Percentiles rank a stretch among this genome's conserved stretches.
Evolutionary conservation across 2,329 filamentous ascomycete species (phyloP).

Genomic region (Madurella fahalii): DNA sequence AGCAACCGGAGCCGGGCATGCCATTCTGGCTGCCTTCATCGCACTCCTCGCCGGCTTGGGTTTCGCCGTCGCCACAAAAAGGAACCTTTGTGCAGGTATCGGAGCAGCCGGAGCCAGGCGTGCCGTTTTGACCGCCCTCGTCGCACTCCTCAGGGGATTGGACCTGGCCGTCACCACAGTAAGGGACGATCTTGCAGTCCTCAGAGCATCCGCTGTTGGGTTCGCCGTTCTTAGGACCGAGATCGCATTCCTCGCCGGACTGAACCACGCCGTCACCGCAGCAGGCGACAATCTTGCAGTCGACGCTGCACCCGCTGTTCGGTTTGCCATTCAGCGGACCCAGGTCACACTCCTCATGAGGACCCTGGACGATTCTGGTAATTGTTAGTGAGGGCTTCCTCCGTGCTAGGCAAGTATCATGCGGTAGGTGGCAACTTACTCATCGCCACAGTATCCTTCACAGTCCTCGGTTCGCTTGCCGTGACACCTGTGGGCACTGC

Average conservation of each 20-base stretch:
- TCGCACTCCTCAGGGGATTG: constrained; percentile 3
- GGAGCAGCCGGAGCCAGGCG: constrained; percentile 7
- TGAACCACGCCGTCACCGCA: constrained; percentile 3
- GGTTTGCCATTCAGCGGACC: constrained; percentile 14
- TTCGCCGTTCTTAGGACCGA: background rate
- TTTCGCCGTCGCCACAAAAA: background rate
- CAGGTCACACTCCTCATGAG: constrained; percentile 18
- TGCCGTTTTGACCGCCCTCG: constrained; percentile 2
- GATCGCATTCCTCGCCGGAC: constrained; percentile 5
- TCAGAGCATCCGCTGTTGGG: background rate
- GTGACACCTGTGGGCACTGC: background rate
- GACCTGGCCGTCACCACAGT: constrained; percentile 1
- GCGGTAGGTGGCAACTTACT: constrained; percentile 4
- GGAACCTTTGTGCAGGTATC: background rate
- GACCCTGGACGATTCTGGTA: constrained; percentile 10
- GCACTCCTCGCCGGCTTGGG: background rate
- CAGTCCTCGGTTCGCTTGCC: constrained; percentile 1
- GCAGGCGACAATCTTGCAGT: constrained; percentile 5
- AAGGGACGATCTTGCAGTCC: background rate
- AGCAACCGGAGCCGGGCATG: background rate
- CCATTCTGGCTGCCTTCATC: background rate
- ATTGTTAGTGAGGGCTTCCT: background rate
- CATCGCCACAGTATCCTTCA: constrained; percentile 16
- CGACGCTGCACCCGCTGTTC: constrained; percentile 10
- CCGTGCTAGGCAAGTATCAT: background rate